Evolutionary conservation across 495 filamentous ascomycete genomes (phyloP).

Genomic region (Hypoxylon fragiforme): DNA sequence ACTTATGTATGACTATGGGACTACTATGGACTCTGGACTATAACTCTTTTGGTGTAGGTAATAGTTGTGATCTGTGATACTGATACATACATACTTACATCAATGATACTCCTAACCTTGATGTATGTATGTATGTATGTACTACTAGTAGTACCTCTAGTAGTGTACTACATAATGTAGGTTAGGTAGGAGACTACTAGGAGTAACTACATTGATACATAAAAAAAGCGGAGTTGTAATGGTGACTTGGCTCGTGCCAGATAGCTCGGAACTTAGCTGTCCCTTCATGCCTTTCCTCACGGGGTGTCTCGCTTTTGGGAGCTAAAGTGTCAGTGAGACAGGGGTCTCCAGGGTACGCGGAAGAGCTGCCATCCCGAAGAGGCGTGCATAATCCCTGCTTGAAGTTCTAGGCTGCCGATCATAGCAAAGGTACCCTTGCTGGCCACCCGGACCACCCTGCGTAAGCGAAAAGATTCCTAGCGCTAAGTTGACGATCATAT

Average conservation of each 20-base stretch:
- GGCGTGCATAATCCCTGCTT: conserved; percentile 16
- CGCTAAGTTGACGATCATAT: conserved; percentile 35
- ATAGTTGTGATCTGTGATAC: too few species aligned
- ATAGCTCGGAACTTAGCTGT: conserved; percentile 30
- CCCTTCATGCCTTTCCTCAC: conserved; percentile 31
- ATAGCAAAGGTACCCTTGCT: conserved; percentile 26
- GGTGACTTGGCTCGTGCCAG: conserved; percentile 34
- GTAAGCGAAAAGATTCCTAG: conserved; percentile 30
- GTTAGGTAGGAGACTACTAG: too few species aligned
- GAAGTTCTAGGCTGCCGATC: conserved; percentile 32
- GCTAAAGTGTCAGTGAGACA: conserved; percentile 32
- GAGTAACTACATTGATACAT: too few species aligned
- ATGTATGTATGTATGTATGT: too few species aligned
- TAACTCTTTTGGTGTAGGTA: too few species aligned
- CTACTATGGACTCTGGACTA: too few species aligned
- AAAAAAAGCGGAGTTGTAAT: conserved; percentile 23
- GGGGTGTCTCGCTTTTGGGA: conserved; percentile 30
- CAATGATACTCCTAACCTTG: too few species aligned
- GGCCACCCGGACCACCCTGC: conserved; percentile 25
- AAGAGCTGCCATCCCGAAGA: conserved; percentile 26
- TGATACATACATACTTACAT: too few species aligned
- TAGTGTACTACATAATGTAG: too few species aligned
- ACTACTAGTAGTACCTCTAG: too few species aligned
- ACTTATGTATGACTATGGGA: too few species aligned
- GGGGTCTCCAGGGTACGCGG: conserved; percentile 10